Evolutionary conservation across 2,329 filamentous ascomycete species (phyloP), one percentile per base, ranked within the genome.

Genomic region (Fusarium subglutinans): DNA sequence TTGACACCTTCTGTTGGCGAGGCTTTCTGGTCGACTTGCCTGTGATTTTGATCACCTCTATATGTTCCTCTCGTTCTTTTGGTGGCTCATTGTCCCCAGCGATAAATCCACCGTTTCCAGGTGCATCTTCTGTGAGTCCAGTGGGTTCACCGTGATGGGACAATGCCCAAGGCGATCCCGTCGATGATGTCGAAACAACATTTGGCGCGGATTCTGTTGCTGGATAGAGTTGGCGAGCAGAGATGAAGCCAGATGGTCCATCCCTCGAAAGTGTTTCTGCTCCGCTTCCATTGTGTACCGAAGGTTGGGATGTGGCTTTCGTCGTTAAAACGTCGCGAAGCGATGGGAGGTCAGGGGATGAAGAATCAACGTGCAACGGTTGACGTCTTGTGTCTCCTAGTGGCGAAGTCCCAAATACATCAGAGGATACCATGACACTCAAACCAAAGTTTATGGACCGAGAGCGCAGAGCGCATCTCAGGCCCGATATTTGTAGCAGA

Each of bases 321-420:
- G 82, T 81, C 3, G 83, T 81, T 3, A 87, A 72, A 15, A 90
- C 78, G 6, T 90, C 84, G 43, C 83, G 82, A 0, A 90, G 79
- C 1, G 88, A 84, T 7, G 89, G 89, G 2, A 90, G 79, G n/a
- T 83, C 84, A n/a, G 88, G 88, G 9, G 88, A 90, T 1, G 88
- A 89, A 0, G 88, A 88, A 14, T 77, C 70, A 37, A 80, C 64
- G 37, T 81, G 74, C 24, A 81, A 74, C 15, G 64, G 82, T 76
- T 63, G 79, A 69, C 63, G 81, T 74, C 72, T 82, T 78, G 81
- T 70, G 56, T 75, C 80, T 64, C 80, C 75, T 69, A 77, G 53
- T 53, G 79, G 72, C 61, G 79, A 79, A 63, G 83, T 79, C 33
- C 75, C 68, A 63, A 82, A 81, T 50, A 73, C 78, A 58, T 81